Evolutionary conservation across 306 rosid species (phyloP), one percentile per base, ranked within the genome.

Genomic region (Cicer judaicum): DNA sequence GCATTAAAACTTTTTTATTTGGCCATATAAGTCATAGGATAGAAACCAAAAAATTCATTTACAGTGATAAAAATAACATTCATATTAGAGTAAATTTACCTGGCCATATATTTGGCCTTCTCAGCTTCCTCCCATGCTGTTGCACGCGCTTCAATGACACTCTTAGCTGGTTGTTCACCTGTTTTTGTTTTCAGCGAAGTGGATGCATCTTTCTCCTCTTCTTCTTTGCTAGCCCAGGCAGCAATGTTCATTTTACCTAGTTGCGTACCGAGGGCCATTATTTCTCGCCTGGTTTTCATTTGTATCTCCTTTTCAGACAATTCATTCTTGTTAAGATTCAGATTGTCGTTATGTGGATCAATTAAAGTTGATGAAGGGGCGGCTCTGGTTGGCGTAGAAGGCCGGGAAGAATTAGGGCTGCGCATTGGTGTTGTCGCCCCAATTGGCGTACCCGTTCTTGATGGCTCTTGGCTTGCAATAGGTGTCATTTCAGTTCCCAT

Each of bases 401-500:
- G 94, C 41, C 64, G 86, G 34, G 98, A 93, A 89, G 92, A 83
- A 68, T 77, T 89, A 19, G 96, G 98, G 79, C 98, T 93, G 75
- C 90, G 94, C 62, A 81, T 87, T 2, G 98, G 98, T 57, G 98
- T 89, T 75, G 97, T 89, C 59, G 98, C 96, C 81, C 97, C 84
- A 67, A 93, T 90, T 2, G 98, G 98, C 65, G 98, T 93, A 75
- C 96, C 97, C 54, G 92, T 93, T 80, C 98, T 82, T 59, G 98
- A 93, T 47, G 98, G 98, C 78, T 93, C 98, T 84, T 93, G 98
- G 81, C 98, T 93, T 56, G 97, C 96, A 68, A 93, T 89, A 49
- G 98, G 97, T 39, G 98, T 93, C 98, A 93, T 93, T 85, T 93
- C 98, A 14, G 98, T 93, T 44, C 98, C 98, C 98, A 93, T 93